Evolutionary conservation across 306 rosid species (phyloP).

Genomic region (Urtica urens): DNA sequence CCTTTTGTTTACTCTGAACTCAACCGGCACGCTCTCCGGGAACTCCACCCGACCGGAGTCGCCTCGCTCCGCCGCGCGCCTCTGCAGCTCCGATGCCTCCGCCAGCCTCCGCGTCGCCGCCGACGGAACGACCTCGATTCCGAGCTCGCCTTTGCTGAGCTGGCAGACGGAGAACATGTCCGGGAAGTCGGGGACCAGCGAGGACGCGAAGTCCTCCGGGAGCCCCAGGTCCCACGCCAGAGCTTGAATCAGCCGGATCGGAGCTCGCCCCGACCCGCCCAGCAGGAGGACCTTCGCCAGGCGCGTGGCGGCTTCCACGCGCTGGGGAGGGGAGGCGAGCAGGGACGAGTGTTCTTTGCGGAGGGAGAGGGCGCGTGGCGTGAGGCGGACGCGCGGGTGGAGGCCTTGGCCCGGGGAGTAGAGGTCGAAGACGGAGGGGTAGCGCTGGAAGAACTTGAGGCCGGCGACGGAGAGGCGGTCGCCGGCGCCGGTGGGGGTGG

Average conservation of each 20-base stretch:
- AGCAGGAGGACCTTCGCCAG: conserved; percentile 72
- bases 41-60: conserved; percentile 31
- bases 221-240: conserved; percentile 87
- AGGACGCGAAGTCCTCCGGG: conserved; percentile 39
- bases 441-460: conserved; percentile 34
- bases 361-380: conserved; percentile 38
- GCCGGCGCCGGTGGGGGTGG: conserved; percentile 46
- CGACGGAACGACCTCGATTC: conserved; percentile 63
- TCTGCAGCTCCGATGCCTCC: conserved; percentile 61
- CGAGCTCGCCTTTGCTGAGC: conserved; percentile 49
- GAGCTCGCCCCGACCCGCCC: conserved; percentile 44
- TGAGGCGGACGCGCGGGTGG: conserved; percentile 45
- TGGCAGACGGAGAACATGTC: conserved; percentile 60
- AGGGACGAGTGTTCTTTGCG: conserved; percentile 50
- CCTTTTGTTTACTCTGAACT: no score
- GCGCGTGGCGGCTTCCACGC: conserved; percentile 39
- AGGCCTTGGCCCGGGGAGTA: conserved; percentile 45
- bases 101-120: conserved; percentile 56
- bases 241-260: conserved; percentile 50
- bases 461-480: conserved; percentile 36
- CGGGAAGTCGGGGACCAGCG: conserved; percentile 60
- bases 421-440: conserved; percentile 37
- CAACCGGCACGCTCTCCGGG: conserved; percentile 58
- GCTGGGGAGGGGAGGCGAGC: conserved; percentile 30
- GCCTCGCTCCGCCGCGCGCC: conserved; percentile 45